A percentile compares a stretch with the other conserved stretches of the same genome.
phyloP scores from a whole-genome alignment of 2,329 filamentous ascomycete genomes.

The Gnomoniopsis sp. region DNA sequence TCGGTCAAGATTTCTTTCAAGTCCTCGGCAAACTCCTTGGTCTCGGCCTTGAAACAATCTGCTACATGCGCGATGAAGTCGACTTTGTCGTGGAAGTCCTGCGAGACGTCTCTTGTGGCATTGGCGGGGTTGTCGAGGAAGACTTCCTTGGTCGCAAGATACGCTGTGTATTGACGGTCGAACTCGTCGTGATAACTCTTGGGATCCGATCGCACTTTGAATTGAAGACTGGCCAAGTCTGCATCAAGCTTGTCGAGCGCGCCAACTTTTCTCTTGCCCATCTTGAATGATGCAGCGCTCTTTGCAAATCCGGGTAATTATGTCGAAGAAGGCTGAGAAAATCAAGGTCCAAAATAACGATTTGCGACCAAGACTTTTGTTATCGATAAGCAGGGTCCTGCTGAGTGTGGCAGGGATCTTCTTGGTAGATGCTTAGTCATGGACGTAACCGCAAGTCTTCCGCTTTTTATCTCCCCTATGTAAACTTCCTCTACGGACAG shows the following conservation, averaged over 20 bases:
- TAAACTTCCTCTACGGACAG: too few relatives aligned
- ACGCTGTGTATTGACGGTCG: constrained; percentile 82
- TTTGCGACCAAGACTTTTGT: background rate
- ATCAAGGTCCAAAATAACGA: background rate
- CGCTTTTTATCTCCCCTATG: too few relatives aligned
- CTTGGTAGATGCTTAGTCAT: too few relatives aligned
- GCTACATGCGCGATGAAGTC: constrained; percentile 92
- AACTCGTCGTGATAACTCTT: constrained; percentile 86
- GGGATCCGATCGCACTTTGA: constrained; percentile 87
- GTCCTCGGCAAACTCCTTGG: constrained; percentile 72
- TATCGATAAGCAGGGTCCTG: constrained; percentile 12
- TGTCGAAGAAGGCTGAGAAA: background rate
- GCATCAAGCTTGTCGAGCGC: constrained; percentile 95
- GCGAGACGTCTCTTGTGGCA: constrained; percentile 71
- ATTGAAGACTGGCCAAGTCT: constrained; percentile 83
- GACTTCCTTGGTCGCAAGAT: constrained; percentile 86
- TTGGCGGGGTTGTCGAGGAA: constrained; percentile 81
- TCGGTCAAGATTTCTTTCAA: constrained; percentile 75
- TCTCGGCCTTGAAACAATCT: constrained; percentile 85
- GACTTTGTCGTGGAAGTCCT: constrained; percentile 85
- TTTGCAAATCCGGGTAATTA: background rate
- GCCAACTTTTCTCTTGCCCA: constrained; percentile 85
- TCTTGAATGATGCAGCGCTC: constrained; percentile 23
- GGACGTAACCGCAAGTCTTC: too few relatives aligned
- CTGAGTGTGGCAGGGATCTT: too few relatives aligned